Evolutionary conservation across 164 flowering plant species (phyloP).

Genomic region (Buxus sempervirens): DNA sequence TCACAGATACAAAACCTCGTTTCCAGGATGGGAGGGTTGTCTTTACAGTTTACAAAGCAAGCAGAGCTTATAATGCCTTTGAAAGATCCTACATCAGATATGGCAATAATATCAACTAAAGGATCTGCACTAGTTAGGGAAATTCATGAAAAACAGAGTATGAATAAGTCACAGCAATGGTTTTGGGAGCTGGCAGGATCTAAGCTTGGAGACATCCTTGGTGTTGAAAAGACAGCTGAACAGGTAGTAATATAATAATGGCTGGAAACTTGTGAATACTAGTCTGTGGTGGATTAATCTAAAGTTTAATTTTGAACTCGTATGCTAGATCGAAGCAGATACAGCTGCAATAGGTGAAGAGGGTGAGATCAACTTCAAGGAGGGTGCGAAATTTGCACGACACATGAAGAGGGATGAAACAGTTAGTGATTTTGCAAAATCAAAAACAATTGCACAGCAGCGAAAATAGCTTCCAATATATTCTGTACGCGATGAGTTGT

Average conservation of each 20-base stretch:
- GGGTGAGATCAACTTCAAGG: constrained; percentile 94
- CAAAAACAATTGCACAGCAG: constrained; percentile 78
- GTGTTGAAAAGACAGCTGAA: constrained; percentile 92
- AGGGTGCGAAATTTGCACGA: constrained; percentile 89
- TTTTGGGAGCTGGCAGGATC: constrained; percentile 99
- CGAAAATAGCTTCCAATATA: constrained; percentile 89
- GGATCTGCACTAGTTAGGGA: constrained; percentile 87
- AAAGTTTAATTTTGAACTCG: constrained; percentile 18
- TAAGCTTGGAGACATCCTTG: constrained; percentile 92
- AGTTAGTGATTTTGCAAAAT: constrained; percentile 95
- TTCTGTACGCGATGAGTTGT: constrained; percentile 85
- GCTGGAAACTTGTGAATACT: background rate
- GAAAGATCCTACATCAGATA: constrained; percentile 98
- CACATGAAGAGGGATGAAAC: constrained; percentile 93
- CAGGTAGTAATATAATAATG: constrained; percentile 77
- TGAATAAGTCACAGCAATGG: constrained; percentile 86
- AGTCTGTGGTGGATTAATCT: background rate
- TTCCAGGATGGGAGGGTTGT: constrained; percentile 94
- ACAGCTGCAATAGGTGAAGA: constrained; percentile 87
- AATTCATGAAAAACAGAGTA: constrained; percentile 83
- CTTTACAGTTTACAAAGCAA: constrained; percentile 90
- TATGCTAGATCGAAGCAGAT: constrained; percentile 85
- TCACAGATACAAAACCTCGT: constrained; percentile 93
- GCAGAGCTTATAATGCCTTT: constrained; percentile 95
- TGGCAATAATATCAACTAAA: constrained; percentile 96